phyloP scores from a whole-genome alignment of 164 flowering plant species.

The Paratinospora sagittata region DNA sequence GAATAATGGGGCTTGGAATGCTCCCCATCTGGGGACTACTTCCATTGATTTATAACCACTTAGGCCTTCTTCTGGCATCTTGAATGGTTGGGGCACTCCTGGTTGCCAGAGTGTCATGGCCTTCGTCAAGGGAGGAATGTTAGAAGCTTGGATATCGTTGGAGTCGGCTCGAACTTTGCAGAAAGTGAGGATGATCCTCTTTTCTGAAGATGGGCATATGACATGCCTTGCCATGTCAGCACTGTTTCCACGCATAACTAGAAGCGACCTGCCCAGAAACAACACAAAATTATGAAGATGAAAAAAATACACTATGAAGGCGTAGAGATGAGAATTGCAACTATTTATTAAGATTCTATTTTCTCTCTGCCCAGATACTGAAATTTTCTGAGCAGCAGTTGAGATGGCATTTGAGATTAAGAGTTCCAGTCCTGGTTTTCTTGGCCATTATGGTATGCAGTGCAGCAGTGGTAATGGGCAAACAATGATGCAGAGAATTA shows the following conservation, averaged over 20 bases:
- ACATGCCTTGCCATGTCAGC: constrained; percentile 82
- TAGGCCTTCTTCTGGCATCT: constrained; percentile 31
- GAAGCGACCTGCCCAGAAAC: constrained; percentile 57
- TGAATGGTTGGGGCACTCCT: constrained; percentile 30
- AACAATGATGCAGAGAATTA: too few relatives aligned
- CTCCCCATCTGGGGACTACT: constrained; percentile 62
- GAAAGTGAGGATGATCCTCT: constrained; percentile 74
- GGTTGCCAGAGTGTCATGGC: constrained; percentile 72
- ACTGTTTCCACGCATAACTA: constrained; percentile 90
- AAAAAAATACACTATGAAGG: background rate
- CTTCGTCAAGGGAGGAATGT: constrained; percentile 29
- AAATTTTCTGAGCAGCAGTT: too few relatives aligned
- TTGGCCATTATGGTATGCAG: too few relatives aligned
- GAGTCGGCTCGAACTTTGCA: constrained; percentile 51
- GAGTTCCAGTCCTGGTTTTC: too few relatives aligned
- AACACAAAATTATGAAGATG: background rate
- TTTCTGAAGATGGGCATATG: constrained; percentile 66
- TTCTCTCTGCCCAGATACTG: too few relatives aligned
- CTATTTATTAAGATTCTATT: background rate
- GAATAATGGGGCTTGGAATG: constrained; percentile 51
- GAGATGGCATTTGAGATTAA: too few relatives aligned
- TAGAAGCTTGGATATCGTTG: constrained; percentile 31
- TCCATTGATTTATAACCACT: constrained; percentile 34
- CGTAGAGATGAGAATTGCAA: background rate
- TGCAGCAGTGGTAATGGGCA: too few relatives aligned